Evolutionary conservation across 2,329 filamentous ascomycete genomes (phyloP).

Genomic region (Fusarium anguioides): DNA sequence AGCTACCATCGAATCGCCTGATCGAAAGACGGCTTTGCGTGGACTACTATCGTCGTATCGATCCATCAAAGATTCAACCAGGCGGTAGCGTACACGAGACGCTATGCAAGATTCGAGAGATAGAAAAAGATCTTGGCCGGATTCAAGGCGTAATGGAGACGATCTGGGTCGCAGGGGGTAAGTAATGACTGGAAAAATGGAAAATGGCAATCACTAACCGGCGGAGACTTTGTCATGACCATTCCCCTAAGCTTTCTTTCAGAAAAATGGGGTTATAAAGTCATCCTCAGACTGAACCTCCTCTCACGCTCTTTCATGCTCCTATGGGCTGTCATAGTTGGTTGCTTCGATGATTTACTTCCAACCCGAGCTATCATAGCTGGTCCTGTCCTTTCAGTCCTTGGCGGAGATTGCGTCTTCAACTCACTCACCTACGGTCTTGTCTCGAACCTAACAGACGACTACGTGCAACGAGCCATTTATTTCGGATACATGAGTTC

Average conservation of each 20-base stretch:
- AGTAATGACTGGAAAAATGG: neutral
- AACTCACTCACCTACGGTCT: constrained; percentile 61
- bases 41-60: constrained; percentile 58
- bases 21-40: constrained; percentile 61
- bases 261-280: constrained; percentile 55
- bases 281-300: constrained; percentile 58
- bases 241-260: constrained; percentile 60
- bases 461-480: constrained; percentile 58
- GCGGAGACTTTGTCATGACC: constrained; percentile 60
- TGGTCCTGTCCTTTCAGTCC: constrained; percentile 56
- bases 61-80: constrained; percentile 47
- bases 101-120: constrained; percentile 63
- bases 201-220: neutral
- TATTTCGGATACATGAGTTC: constrained; percentile 64
- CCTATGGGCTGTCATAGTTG: constrained; percentile 41
- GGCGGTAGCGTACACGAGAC: constrained; percentile 60
- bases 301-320: constrained; percentile 48
- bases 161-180: constrained; percentile 61
- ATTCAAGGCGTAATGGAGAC: constrained; percentile 64
- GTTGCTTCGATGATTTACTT: constrained; percentile 30
- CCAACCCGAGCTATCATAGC: constrained; percentile 50
- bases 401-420: constrained; percentile 63
- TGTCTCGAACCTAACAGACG: constrained; percentile 57
- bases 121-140: constrained; percentile 64
- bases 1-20: constrained; percentile 59